Percentiles rank a stretch among this genome's conserved stretches.
Evolutionary conservation across 2,329 filamentous ascomycete genomes (phyloP).

Genomic region (Aspergillus vadensis): DNA sequence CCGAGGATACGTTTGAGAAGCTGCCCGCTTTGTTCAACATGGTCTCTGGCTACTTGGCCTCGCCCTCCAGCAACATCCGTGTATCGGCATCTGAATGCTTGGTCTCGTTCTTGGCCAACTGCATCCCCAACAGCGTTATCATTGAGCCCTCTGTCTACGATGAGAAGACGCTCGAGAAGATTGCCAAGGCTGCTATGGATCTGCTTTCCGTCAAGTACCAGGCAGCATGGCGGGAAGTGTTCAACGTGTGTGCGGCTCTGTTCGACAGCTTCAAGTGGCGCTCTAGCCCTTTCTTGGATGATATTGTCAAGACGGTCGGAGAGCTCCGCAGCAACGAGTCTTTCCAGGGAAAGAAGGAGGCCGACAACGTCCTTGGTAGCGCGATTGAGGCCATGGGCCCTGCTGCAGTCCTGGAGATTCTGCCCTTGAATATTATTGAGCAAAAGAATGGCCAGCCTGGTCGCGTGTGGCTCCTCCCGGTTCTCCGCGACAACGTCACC

Average conservation of each 20-base stretch:
- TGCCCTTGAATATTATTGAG: conserved; percentile 82
- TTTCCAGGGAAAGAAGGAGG: conserved; percentile 92
- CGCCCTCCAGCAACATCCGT: conserved; percentile 87
- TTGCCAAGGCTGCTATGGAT: conserved; percentile 69
- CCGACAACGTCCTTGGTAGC: conserved; percentile 84
- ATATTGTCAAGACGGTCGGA: conserved; percentile 76
- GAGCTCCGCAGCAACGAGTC: conserved; percentile 85
- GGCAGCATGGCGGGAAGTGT: conserved; percentile 91
- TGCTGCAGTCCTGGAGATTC: conserved; percentile 74
- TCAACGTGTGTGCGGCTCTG: conserved; percentile 82
- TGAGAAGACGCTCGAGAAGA: conserved; percentile 81
- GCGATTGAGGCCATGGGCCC: conserved; percentile 90
- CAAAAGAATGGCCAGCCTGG: conserved; percentile 77
- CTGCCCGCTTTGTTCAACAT: conserved; percentile 81
- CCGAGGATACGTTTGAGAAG: conserved; percentile 89
- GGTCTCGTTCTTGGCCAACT: conserved; percentile 89
- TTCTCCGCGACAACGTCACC: conserved; percentile 83
- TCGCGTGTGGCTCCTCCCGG: conserved; percentile 90
- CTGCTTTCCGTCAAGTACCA: conserved; percentile 90
- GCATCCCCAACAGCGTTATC: conserved; percentile 79
- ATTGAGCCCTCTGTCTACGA: conserved; percentile 89
- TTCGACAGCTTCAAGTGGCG: conserved; percentile 87
- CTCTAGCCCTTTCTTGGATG: conserved; percentile 73
- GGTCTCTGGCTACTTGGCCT: conserved; percentile 79
- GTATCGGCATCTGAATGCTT: conserved; percentile 93